phyloP scores from a whole-genome alignment of 768 basidiomycete genomes.

The Boletus fagicola region DNA sequence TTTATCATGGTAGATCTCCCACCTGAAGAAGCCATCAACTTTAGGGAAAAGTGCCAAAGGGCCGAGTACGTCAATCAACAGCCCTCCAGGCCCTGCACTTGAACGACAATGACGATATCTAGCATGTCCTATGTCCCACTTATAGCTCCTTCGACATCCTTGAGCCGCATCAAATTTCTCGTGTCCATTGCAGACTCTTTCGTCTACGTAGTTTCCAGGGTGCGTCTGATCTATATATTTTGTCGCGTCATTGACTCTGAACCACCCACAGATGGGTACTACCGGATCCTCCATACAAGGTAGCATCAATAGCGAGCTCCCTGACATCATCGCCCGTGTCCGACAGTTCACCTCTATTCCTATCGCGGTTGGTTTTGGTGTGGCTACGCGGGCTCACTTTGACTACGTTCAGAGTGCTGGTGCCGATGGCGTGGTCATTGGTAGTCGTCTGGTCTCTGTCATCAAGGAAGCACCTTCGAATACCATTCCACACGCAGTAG shows the following conservation, averaged over 20 bases:
- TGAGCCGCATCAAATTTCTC: slow-evolving; percentile 86
- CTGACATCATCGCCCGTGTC: slow-evolving; percentile 81
- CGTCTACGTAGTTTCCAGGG: slow-evolving; percentile 98
- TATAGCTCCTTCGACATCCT: slow-evolving; percentile 90
- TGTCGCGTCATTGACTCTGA: slow-evolving; percentile 2
- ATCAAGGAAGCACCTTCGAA: slow-evolving; percentile 64
- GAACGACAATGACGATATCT: slow-evolving; percentile 3
- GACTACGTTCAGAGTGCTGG: slow-evolving; percentile 80
- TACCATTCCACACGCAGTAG: slow-evolving; percentile 52
- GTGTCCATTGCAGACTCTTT: slow-evolving; percentile 93
- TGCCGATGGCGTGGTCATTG: slow-evolving; percentile 95
- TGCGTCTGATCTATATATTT: slow-evolving; percentile 28
- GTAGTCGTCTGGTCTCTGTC: slow-evolving; percentile 78
- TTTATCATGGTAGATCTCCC: slow-evolving; percentile 98
- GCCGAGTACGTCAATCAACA: slow-evolving; percentile 57
- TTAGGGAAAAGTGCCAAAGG: slow-evolving; percentile 83
- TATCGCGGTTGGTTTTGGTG: slow-evolving; percentile 95
- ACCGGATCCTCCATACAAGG: slow-evolving; percentile 85
- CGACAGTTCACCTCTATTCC: slow-evolving; percentile 76
- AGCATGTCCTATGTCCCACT: slow-evolving; percentile 95
- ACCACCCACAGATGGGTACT: slow-evolving; percentile 80
- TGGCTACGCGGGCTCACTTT: slow-evolving; percentile 87
- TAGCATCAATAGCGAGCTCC: slow-evolving; percentile 71
- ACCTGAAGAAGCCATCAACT: slow-evolving; percentile 90
- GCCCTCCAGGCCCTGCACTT: not conserved